Conservation (phyloP, 768 basidiomycete genomes). For the Auricularia sp. region DNA sequence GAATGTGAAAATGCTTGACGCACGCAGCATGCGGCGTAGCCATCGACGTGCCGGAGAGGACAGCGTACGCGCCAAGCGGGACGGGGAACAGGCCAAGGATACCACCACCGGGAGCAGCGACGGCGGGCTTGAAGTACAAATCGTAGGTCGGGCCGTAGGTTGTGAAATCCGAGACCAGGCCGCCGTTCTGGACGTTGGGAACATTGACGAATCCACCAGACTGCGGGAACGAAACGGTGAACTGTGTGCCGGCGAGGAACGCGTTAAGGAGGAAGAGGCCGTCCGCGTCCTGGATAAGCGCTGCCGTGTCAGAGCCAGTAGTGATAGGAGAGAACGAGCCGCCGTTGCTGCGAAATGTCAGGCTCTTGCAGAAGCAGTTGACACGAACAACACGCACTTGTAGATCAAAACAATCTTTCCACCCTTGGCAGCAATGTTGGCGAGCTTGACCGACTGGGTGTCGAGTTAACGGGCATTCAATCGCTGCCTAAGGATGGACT, state of each 20-base stretch:
- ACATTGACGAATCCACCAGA: slow-evolving; percentile 8
- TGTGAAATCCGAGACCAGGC: slow-evolving; percentile 17
- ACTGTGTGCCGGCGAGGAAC: slow-evolving; percentile 3
- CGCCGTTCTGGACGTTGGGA: slow-evolving; percentile 17
- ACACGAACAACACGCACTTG: not conserved
- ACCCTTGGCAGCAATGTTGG: slow-evolving; percentile 12
- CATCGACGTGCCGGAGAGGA: slow-evolving; percentile 12
- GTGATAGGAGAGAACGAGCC: slow-evolving; percentile 3
- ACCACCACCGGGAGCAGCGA: slow-evolving; percentile 12
- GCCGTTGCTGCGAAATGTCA: slow-evolving; percentile 3
- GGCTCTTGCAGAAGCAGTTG: not conserved
- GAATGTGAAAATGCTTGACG: no score
- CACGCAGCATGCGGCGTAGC: slow-evolving; percentile 7
- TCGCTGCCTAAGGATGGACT: no score
- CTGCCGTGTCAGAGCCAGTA: slow-evolving; percentile 2
- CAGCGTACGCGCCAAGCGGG: slow-evolving; percentile 6
- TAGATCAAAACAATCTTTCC: slow-evolving; percentile 8
- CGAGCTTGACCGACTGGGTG: slow-evolving; percentile 13
- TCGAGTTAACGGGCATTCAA: no score
- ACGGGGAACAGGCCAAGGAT: slow-evolving; percentile 12
- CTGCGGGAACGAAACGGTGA: slow-evolving; percentile 4
- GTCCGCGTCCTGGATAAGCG: slow-evolving; percentile 6
- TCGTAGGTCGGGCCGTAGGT: slow-evolving; percentile 24
- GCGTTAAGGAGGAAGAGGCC: slow-evolving; percentile 3
- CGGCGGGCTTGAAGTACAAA: slow-evolving; percentile 15